Evolutionary conservation across 768 basidiomycete genomes (phyloP), one percentile per base, ranked within the genome.

Genomic region (Grammothele lineata): DNA sequence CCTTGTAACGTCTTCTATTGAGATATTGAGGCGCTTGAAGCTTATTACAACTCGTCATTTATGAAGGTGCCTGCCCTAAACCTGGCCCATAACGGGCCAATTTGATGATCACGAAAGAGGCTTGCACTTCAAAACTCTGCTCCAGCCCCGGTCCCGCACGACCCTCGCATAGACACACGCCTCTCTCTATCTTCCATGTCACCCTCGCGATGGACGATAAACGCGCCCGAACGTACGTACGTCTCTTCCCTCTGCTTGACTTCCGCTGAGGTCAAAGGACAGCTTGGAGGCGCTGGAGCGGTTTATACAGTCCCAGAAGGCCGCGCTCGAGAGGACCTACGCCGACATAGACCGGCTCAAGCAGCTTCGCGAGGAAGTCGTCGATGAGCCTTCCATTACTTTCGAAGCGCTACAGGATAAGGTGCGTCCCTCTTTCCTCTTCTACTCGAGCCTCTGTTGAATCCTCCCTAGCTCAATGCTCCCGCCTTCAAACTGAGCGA

Each of bases 211-310:
- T 59, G 58, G 58, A 62, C 37, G 55, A 56, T 18, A 58, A 49
- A 45, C 60, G 60, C 55, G 57, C 57, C 57, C 56, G 58, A 50
- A 60, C 58, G 58, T 59, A 27, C 5, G 56, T 45, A 18, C 22
- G 1, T 11, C 15, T 35, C 17, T 35, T 22, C 7, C 21, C 15
- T 42, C 25, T 12, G 19, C 25, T 18, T 14, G 17, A 18, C 36
- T 37, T 10, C 23, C 21, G 15, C 8, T 11, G 8, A 21, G 4
- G 38, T 12, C 26, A 8, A 6, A 36, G 12, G 14, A 19, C 21
- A 83, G 81, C 57, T 64, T 80, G 56, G 74, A 83, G 63, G 83
- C 82, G 70, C 82, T 89, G 56, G 75, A 79, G 57, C 67, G 67
- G 39, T 89, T 81, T 65, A 75, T 89, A 51, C 70, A 75, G 45